Conservation (phyloP, 2,329 filamentous ascomycete genomes). For the Hymenoscyphus albidus region DNA sequence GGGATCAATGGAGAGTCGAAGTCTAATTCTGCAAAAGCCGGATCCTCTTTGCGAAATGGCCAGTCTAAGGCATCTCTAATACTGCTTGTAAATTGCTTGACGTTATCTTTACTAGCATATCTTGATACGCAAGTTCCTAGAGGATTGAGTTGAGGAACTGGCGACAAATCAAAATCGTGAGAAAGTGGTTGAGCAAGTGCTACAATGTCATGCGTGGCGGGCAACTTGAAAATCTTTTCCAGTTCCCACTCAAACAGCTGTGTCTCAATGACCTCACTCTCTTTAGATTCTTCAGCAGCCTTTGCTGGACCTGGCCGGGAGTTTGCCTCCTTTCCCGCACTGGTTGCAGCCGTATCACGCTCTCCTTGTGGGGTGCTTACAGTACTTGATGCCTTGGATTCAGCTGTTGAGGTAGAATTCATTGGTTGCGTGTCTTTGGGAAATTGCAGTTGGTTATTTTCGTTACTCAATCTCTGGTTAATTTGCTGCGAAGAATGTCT, state of each 20-base stretch:
- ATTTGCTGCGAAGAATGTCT: constrained; percentile 13
- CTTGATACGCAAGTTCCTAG: constrained; percentile 43
- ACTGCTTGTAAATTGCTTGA: constrained; percentile 41
- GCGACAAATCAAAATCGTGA: constrained; percentile 41
- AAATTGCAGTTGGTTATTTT: constrained; percentile 14
- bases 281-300: constrained; percentile 16
- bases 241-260: constrained; percentile 40
- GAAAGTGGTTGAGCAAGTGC: constrained; percentile 46
- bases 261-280: constrained; percentile 34
- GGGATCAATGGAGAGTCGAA: constrained; percentile 26
- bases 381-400: constrained; percentile 16
- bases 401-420: constrained; percentile 3
- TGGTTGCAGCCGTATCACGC: constrained; percentile 9
- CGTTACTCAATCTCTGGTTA: constrained; percentile 14
- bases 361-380: constrained; percentile 21
- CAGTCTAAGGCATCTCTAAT: constrained; percentile 42
- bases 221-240: constrained; percentile 39
- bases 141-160: constrained; percentile 45
- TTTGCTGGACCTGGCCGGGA: constrained; percentile 1
- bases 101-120: constrained; percentile 43
- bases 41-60: constrained; percentile 41
- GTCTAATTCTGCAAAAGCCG: constrained; percentile 38
- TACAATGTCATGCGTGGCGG: constrained; percentile 39
- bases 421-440: constrained; percentile 9
- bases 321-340: constrained; percentile 7